Evolutionary conservation across 2,329 filamentous ascomycete species (phyloP), one percentile per base, ranked within the genome.

Genomic region (Byssochlamys sp.): DNA sequence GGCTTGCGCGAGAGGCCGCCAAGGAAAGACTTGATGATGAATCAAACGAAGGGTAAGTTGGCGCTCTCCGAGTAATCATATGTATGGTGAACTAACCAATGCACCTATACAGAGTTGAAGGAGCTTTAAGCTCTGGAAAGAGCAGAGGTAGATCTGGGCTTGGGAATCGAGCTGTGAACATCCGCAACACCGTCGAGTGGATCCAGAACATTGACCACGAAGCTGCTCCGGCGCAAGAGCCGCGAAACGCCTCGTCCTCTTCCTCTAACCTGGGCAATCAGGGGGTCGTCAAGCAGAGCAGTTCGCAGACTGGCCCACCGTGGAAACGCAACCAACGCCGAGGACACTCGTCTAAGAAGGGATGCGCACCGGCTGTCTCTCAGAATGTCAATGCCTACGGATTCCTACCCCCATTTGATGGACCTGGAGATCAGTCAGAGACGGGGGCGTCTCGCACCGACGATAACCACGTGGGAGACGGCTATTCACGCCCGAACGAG

Each of bases 301-400:
- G 52, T 33, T 58, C 63, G 10, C 61, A 64, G 52, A 53, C 65
- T 11, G 60, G 67, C 52, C 61, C 62, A 7, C 65, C 63, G 14
- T 68, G 60, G 57, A 57, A 59, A 39, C 59, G 63, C 26, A 61
- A 58, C 55, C 60, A 62, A 39, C 55, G 64, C 49, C 54, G 59
- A 26, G 58, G 60, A n/a, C 56, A 60, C 45, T 54, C 56, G 29
- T 57, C 66, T 27, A 61, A 63, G 53, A 70, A 70, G 55, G 61
- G 62, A n/a, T 63, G 62, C n/a, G 64, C 67, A 9, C 57, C 66
- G 4, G 63, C 67, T 29, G 61, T 65, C 27, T 63, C 66, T n/a
- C 66, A 67, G 29, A 67, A 66, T 48, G 62, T 69, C 49, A 69
- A 67, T 55, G 67, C 63, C 9, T 67, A 70, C 58, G 69, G 64